These are phyloP conservation scores for Ogataea henricii DNA, from an alignment of 805 yeast species.

Conservation along the genomic window DNA sequence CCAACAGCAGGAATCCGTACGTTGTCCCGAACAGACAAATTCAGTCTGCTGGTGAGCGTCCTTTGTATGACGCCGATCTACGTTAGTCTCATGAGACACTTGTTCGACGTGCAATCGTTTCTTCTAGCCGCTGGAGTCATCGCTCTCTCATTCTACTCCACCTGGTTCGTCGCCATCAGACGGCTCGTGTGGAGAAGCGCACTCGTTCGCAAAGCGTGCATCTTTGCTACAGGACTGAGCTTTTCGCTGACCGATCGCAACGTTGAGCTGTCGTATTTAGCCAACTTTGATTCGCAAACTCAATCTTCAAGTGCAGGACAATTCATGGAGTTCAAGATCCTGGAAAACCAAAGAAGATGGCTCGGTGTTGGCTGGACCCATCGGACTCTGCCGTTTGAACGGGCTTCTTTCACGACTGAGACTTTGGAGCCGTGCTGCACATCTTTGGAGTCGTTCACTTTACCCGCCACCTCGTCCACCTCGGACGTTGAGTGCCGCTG, in stretches of 20 bases:
- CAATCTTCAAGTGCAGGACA: conserved; percentile 37
- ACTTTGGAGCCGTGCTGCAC: conserved; percentile 34
- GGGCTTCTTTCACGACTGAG: conserved; percentile 50
- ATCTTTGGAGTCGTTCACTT: conserved; percentile 41
- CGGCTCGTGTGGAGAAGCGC: conserved; percentile 53
- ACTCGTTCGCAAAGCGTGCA: conserved; percentile 40
- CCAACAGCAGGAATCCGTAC: conserved; percentile 34
- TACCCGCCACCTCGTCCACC: conserved; percentile 44
- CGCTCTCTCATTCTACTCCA: conserved; percentile 46
- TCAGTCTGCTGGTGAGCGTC: conserved; percentile 36
- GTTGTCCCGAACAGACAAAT: conserved; percentile 27
- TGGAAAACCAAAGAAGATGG: conserved; percentile 65
- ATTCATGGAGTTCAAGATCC: conserved; percentile 49
- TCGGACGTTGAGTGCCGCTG: conserved; percentile 35
- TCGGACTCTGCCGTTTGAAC: conserved; percentile 51
- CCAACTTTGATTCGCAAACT: conserved; percentile 13
- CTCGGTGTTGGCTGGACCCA: conserved; percentile 61
- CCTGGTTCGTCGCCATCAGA: conserved; percentile 48
- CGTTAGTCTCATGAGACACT: conserved; percentile 35
- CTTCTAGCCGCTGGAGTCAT: conserved; percentile 39
- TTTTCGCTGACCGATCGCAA: conserved; percentile 22
- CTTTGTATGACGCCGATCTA: conserved; percentile 47
- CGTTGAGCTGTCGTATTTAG: conserved; percentile 13
- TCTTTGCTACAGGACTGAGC: conserved; percentile 44
- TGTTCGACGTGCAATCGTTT: conserved; percentile 38